Conservation (phyloP, 2,329 filamentous ascomycete genomes). For the Fusarium lyarnte region DNA sequence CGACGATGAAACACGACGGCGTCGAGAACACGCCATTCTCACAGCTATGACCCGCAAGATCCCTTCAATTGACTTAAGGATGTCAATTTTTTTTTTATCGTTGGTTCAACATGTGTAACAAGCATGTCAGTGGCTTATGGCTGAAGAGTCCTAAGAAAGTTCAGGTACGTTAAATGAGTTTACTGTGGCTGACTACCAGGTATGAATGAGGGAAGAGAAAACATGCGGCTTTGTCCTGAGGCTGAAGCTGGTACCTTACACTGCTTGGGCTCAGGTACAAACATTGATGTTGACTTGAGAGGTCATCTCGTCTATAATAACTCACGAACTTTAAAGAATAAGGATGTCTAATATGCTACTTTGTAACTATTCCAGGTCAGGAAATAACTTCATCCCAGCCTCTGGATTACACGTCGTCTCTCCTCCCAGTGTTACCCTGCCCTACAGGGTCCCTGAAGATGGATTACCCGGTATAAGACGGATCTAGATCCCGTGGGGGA, state of each 20-base stretch:
- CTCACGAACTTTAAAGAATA: slow-evolving; percentile 3
- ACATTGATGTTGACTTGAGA: slow-evolving; percentile 12
- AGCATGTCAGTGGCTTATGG: not conserved
- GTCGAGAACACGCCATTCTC: slow-evolving; percentile 22
- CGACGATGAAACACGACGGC: slow-evolving; percentile 33
- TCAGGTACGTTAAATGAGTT: slow-evolving; percentile 14
- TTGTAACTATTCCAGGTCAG: not conserved
- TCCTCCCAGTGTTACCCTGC: not conserved
- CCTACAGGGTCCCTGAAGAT: slow-evolving; percentile 3
- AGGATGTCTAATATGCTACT: not conserved
- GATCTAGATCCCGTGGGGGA: slow-evolving; percentile 25
- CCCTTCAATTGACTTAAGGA: not conserved
- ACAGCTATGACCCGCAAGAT: slow-evolving; percentile 16
- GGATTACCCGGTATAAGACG: not conserved
- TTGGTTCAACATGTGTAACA: not conserved
- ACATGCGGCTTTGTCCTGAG: not conserved
- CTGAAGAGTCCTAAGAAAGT: slow-evolving; percentile 8
- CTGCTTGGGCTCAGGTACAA: not conserved
- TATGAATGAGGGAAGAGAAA: slow-evolving; percentile 7
- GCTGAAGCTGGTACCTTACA: not conserved
- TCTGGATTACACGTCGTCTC: slow-evolving; percentile 5
- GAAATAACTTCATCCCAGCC: not conserved
- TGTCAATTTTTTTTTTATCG: not conserved
- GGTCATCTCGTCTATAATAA: slow-evolving; percentile 32
- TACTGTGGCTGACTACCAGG: not conserved